These are phyloP conservation scores for Brassica juncea DNA, from an alignment of 345 rosid species.

Conservation along the genomic window DNA sequence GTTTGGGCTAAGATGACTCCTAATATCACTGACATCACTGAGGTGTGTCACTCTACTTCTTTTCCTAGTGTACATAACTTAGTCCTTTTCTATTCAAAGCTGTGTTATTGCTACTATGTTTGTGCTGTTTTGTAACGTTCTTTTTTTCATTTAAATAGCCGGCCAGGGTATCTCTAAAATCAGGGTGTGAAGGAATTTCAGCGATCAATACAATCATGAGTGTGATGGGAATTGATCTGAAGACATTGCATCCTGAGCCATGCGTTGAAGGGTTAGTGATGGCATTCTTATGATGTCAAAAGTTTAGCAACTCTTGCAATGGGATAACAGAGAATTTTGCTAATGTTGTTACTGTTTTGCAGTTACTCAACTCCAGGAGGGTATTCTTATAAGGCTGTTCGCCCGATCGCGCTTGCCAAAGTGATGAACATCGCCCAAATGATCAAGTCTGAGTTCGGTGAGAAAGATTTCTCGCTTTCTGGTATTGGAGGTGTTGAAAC, in stretches of 20 bases:
- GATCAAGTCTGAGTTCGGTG: not conserved
- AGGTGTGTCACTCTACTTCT: not conserved
- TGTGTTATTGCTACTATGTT: not conserved
- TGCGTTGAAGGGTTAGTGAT: not conserved
- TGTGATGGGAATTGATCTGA: not conserved
- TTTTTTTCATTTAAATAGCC: not conserved
- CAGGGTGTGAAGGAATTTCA: not conserved
- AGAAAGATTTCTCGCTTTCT: not conserved
- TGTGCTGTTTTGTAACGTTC: not conserved
- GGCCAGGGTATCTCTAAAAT: not conserved
- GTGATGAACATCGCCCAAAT: not conserved
- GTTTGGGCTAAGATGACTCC: not conserved
- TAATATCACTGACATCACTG: not conserved
- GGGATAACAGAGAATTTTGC: not conserved
- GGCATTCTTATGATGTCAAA: not conserved
- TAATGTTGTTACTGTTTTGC: not conserved
- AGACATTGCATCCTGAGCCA: not conserved
- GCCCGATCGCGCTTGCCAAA: not conserved
- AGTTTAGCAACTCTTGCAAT: not conserved
- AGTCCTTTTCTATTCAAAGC: not conserved
- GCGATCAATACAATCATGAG: not conserved
- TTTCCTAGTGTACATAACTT: too few relatives aligned
- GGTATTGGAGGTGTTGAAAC: not conserved
- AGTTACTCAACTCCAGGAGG: conserved; percentile 1
- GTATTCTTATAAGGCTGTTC: not conserved